Evolutionary conservation across 352 stramenopile genomes (phyloP), one percentile per base, ranked within the genome.

Genomic region (Pythium monospermum): DNA sequence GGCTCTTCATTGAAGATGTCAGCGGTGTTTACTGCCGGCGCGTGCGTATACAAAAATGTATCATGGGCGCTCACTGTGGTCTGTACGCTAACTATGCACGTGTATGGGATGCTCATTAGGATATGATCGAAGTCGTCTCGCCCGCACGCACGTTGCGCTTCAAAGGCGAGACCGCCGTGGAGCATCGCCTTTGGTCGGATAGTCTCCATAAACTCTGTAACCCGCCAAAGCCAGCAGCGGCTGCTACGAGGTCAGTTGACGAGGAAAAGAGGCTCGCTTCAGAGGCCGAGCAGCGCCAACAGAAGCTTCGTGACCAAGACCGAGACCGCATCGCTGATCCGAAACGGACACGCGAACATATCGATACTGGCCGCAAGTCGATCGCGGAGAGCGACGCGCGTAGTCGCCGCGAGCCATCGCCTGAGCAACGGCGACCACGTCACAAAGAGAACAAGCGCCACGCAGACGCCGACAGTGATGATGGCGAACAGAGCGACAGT

Each of bases 71-170:
- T 39, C 33, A 13, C 21, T 3, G 15, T 39, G 5, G 33, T 39
- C 10, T 39, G 33, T 6, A 11, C 21, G 13, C 33, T 11, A 39
- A 39, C 13, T 16, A 21, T 25, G 19, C 1, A 23, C 21, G 16
- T 26, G 16, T 10, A 32, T 15, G 11, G 4, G 13, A 23, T 6
- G 18, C 6, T 23, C 21, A 4, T n/a, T 43, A 92, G 78, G 76
- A 89, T 27, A 81, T 90, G 69, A 93, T 93, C 48, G 79, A 93
- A 48, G 75, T 93, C 41, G 73, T 90, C 13, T 87, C 82, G 23
- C 76, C 79, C 1, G 69, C 71, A 19, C 71, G 79, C 8, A 93
- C 79, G 11, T 57, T 93, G 12, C 72, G 82, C 8, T 75, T 93
- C 37, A 87, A 88, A 50, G 79, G 82, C n/a, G 79, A 93, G 54